phyloP scores from a whole-genome alignment of 192 early-diverging fungal genomes.

The Coemansia sp. region DNA sequence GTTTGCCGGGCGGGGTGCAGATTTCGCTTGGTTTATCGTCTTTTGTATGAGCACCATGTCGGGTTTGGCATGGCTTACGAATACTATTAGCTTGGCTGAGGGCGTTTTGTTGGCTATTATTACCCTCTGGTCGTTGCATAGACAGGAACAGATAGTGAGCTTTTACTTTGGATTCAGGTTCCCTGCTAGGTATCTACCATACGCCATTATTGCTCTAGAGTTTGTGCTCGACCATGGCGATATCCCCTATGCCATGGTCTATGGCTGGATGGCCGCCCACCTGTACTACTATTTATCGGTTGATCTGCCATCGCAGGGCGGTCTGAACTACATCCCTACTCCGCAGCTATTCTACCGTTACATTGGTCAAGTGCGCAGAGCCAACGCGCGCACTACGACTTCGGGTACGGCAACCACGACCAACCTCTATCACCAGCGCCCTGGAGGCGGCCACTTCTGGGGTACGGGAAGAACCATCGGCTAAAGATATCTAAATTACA shows the following conservation, averaged over 20 bases:
- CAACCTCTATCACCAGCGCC: conserved; percentile 20
- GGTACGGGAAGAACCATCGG: conserved; percentile 53
- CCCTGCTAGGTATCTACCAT: conserved; percentile 74
- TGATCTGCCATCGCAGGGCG: conserved; percentile 64
- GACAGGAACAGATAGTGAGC: conserved; percentile 55
- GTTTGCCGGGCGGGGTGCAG: conserved; percentile 68
- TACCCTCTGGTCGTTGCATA: conserved; percentile 76
- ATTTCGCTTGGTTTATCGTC: conserved; percentile 75
- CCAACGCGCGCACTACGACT: conserved; percentile 15
- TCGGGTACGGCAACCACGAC: conserved; percentile 17
- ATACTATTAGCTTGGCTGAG: conserved; percentile 19
- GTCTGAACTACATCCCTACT: conserved; percentile 63
- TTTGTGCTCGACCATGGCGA: conserved; percentile 46
- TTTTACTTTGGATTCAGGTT: conserved; percentile 78
- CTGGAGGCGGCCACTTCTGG: conserved; percentile 55
- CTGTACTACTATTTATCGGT: conserved; percentile 72
- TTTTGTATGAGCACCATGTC: conserved; percentile 47
- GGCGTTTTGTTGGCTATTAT: conserved; percentile 61
- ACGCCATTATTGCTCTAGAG: conserved; percentile 62
- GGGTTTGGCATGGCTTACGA: conserved; percentile 27
- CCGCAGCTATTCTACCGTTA: conserved; percentile 59
- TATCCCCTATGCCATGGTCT: conserved; percentile 54
- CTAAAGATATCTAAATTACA: conserved; percentile 6
- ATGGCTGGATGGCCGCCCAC: conserved; percentile 69
- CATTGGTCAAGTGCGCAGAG: conserved; percentile 40